Base-by-base conservation (phyloP, 768 basidiomycete genomes). In the Plicaturopsis crispa region DNA sequence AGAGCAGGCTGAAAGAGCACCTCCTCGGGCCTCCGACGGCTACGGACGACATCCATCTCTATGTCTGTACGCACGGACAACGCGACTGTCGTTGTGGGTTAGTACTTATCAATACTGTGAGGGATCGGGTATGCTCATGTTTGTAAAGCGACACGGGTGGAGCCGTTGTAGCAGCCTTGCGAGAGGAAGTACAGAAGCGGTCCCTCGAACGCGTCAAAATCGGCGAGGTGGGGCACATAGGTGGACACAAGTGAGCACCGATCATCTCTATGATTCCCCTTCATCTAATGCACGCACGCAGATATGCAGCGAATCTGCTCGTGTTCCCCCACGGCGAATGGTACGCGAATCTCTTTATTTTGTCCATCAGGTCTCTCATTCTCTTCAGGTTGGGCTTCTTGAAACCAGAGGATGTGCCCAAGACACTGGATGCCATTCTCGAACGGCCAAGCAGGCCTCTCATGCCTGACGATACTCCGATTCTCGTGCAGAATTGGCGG, bases 11-110 rank as follows among this genome's bases (percentile, higher is more conserved):
- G 24, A 43, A 43, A 18, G 48, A 35, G 36, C 62, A 80, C 33
- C 49, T 45, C 24, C 49, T 44, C 10, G 65, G 64, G 43, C 48
- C 48, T 11, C 45, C 52, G 19, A 41, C 24, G 39, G 51, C 20
- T 32, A n/a, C 42, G 32, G 22, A 69, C 16, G 47, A 53, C 31
- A 40, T 67, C 33, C 53, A 66, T 46, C 44, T 86, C 13, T 84
- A 80, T 48, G 75, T 91, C 1, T 91, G 88, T 53, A 88, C 86
- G 4, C 88, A 91, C 52, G 77, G 74, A 4, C 66, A 72, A 28
- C 70, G 86, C 35, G 87, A 90, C 52, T 92, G 87, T 58, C 69
- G 87, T 4, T 90, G 88, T 45, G 82, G 81, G n/a, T n/a, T n/a
- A n/a, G n/a, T n/a, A n/a, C n/a, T n/a, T n/a, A n/a, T n/a, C n/a